Conservation (phyloP, 108 stramenopile genomes). For the Skeletonema costatum region DNA sequence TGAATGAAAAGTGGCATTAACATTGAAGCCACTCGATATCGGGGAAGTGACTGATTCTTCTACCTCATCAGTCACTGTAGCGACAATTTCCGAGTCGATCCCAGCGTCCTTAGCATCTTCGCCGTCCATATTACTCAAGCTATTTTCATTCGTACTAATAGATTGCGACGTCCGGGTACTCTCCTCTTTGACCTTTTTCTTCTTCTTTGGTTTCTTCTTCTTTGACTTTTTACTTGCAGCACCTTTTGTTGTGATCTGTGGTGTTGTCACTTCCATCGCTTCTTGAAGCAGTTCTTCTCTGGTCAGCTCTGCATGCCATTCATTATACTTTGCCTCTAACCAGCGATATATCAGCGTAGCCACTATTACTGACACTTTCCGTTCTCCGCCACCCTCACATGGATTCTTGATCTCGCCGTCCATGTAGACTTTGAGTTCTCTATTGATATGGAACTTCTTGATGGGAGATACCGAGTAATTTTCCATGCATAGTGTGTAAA, state of each 20-base stretch:
- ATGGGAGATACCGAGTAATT: conserved; percentile 7
- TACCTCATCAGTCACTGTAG: background rate
- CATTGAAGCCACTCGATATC: background rate
- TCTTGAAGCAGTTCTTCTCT: conserved; percentile 60
- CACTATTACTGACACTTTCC: conserved; percentile 59
- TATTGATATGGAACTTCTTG: conserved; percentile 11
- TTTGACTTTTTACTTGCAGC: conserved; percentile 27
- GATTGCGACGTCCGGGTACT: conserved; percentile 13
- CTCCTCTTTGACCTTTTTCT: conserved; percentile 51
- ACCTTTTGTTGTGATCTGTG: background rate
- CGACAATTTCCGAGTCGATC: background rate
- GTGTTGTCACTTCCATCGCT: conserved; percentile 26
- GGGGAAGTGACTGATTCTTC: background rate
- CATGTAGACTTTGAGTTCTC: conserved; percentile 27
- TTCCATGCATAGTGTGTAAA: conserved; percentile 29
- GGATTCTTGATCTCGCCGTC: conserved; percentile 17
- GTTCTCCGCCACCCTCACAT: conserved; percentile 50
- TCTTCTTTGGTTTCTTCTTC: conserved; percentile 44
- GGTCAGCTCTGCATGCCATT: conserved; percentile 80
- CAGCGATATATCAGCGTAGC: conserved; percentile 67
- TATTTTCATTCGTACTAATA: background rate
- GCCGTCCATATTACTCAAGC: background rate
- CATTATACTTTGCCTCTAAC: conserved; percentile 64
- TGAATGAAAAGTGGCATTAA: background rate
- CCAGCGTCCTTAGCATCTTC: background rate